Base-by-base conservation (phyloP, 192 early-diverging fungal species). In the Neocallimastix lanati region DNA sequence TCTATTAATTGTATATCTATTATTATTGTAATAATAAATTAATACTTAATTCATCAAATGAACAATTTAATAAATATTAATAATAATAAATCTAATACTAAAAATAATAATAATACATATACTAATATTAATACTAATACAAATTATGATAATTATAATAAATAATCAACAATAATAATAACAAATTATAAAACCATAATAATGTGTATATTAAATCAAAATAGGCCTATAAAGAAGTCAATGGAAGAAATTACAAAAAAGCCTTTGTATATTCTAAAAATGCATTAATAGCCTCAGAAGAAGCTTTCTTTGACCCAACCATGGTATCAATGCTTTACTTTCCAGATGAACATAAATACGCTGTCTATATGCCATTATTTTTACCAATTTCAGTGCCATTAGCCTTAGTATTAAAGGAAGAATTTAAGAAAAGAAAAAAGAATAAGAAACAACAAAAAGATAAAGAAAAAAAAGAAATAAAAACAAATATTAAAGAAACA, bases 251-350 rank as follows among this genome's bases (percentile, higher is more conserved):
- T 67, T 67, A 67, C n/a, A 67, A 67, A 12, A 35, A 80, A 16
- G 93, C 94, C 0, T 87, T 91, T 27, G 29, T 82, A 15, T 82
- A 88, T 29, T 91, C 95, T 3, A 85, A 90, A 12, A 78, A 82
- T 12, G 96, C 94, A 0, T 83, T 95, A 12, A 83, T 83, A 29
- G 79, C 87, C 18, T 88, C 96, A 4, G 95, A 98, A 85, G 86
- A 86, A 6, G 96, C 98, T 11, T 99, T 99, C 82, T 98, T 97
- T 89, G 95, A 99, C 82, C 96, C 96, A 1, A 94, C 94, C 15
- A 98, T 99, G 98, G 95, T 99, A 0, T 92, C 95, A 9, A 90
- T 98, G 91, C 86, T 98, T 11, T 99, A 99, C 82, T 99, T 99
- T 86, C 98, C 98, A 11, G 93, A 95, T 80, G 96, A 99, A 84